Conservation (phyloP, 495 filamentous ascomycete species). For the Lentithecium fluviatile region DNA sequence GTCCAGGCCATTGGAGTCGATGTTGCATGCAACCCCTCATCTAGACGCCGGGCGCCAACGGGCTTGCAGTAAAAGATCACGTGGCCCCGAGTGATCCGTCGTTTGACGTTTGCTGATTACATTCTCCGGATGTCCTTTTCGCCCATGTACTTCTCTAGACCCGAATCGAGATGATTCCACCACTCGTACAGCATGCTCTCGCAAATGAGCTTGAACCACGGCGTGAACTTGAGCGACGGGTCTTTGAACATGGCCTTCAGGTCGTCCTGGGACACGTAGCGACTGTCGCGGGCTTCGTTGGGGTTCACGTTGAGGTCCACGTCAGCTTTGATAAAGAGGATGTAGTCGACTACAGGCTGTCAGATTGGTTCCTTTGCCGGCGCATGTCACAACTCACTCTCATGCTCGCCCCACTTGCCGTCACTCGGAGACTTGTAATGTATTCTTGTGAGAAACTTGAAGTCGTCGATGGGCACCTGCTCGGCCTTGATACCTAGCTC, state of each 20-base stretch:
- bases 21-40: too few species aligned
- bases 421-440: constrained; percentile 98
- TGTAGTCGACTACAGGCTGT: constrained; percentile 79
- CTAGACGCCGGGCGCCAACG: too few species aligned
- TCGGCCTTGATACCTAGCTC: constrained; percentile 88
- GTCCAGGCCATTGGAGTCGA: too few species aligned
- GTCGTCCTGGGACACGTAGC: constrained; percentile 79
- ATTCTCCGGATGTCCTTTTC: constrained; percentile 89
- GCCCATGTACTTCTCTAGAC: constrained; percentile 78
- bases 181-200: constrained; percentile 96
- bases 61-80: too few species aligned
- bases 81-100: too few species aligned
- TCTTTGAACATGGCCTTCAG: constrained; percentile 84
- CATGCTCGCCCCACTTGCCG: constrained; percentile 98
- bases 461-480: constrained; percentile 89
- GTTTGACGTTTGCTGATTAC: too few species aligned
- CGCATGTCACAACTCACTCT: constrained; percentile 62
- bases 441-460: constrained; percentile 92
- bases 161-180: constrained; percentile 83
- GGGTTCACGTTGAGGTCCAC: constrained; percentile 76
- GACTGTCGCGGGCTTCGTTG: constrained; percentile 83
- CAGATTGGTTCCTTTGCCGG: background rate
- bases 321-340: constrained; percentile 94
- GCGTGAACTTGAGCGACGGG: constrained; percentile 78
- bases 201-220: constrained; percentile 99